Conservation (phyloP, 495 filamentous ascomycete species). For the Monascus purpureus region DNA sequence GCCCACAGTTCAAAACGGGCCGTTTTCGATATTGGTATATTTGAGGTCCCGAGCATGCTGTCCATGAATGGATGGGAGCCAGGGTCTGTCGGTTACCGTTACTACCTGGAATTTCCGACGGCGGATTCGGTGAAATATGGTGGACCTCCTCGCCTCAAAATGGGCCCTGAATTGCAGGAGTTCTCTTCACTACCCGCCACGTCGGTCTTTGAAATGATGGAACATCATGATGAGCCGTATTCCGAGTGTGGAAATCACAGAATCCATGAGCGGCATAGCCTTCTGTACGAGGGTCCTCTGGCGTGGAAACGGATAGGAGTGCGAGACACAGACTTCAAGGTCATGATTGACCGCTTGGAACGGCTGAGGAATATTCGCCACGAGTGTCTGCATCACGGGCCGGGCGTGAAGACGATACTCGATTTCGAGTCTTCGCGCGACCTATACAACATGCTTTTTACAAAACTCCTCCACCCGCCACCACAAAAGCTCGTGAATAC, state of each 20-base stretch:
- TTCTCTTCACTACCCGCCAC: slow-evolving; percentile 18
- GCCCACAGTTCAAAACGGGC: slow-evolving; percentile 23
- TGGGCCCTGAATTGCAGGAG: slow-evolving; percentile 16
- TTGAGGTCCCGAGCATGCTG: slow-evolving; percentile 60
- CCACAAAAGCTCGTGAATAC: slow-evolving; percentile 10
- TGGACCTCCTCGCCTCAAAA: slow-evolving; percentile 12
- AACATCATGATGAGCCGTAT: slow-evolving; percentile 19
- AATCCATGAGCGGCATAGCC: slow-evolving; percentile 19
- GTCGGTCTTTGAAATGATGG: slow-evolving; percentile 25
- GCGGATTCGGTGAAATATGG: slow-evolving; percentile 42
- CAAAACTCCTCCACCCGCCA: slow-evolving; percentile 28
- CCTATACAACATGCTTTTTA: slow-evolving; percentile 31
- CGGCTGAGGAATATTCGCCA: slow-evolving; percentile 26
- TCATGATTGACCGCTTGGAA: slow-evolving; percentile 28
- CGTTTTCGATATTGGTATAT: slow-evolving; percentile 44
- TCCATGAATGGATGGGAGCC: slow-evolving; percentile 54
- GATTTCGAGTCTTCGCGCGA: slow-evolving; percentile 28
- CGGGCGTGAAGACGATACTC: slow-evolving; percentile 22
- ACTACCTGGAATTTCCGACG: slow-evolving; percentile 54
- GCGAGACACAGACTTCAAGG: slow-evolving; percentile 19
- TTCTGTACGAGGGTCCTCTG: slow-evolving; percentile 20
- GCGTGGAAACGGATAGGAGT: slow-evolving; percentile 31
- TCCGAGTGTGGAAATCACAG: slow-evolving; percentile 19
- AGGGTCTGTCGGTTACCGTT: slow-evolving; percentile 60
- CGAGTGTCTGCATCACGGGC: slow-evolving; percentile 18